Evolutionary conservation across 768 basidiomycete species (phyloP).

Genomic region (Auriculariales sp.): DNA sequence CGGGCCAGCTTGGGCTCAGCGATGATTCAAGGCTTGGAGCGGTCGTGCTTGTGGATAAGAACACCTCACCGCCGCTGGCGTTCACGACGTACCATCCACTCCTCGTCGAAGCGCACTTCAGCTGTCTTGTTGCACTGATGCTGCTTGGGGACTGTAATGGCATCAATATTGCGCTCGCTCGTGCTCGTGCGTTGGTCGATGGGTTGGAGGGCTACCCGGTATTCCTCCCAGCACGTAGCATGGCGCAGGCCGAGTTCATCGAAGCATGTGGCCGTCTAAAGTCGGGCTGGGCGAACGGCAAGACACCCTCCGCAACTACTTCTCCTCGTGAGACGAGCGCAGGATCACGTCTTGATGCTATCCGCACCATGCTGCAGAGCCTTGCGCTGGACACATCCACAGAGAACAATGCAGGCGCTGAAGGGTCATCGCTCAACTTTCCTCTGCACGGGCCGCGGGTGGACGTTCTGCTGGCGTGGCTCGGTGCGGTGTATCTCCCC

Average conservation of each 20-base stretch:
- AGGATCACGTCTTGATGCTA: slow-evolving; percentile 35
- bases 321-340: neutral
- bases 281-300: slow-evolving; percentile 55
- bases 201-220: slow-evolving; percentile 81
- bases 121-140: slow-evolving; percentile 55
- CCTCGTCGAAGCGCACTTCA: slow-evolving; percentile 77
- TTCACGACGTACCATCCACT: slow-evolving; percentile 87
- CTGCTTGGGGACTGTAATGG: slow-evolving; percentile 62
- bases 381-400: slow-evolving; percentile 35
- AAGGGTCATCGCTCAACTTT: slow-evolving; percentile 57
- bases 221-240: slow-evolving; percentile 74
- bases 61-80: slow-evolving; percentile 28
- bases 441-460: slow-evolving; percentile 77
- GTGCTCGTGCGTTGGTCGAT: slow-evolving; percentile 55
- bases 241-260: slow-evolving; percentile 82
- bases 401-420: slow-evolving; percentile 36
- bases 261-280: slow-evolving; percentile 75
- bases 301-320: slow-evolving; percentile 11
- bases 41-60: slow-evolving; percentile 13
- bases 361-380: slow-evolving; percentile 59
- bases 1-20: no score
- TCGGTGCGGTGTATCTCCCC: slow-evolving; percentile 65
- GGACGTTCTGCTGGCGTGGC: slow-evolving; percentile 74
- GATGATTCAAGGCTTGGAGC: neutral
- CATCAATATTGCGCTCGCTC: slow-evolving; percentile 49